Evolutionary conservation across 2,329 filamentous ascomycete genomes (phyloP), one percentile per base, ranked within the genome.

Genomic region (Trichoderma semiorbis): DNA sequence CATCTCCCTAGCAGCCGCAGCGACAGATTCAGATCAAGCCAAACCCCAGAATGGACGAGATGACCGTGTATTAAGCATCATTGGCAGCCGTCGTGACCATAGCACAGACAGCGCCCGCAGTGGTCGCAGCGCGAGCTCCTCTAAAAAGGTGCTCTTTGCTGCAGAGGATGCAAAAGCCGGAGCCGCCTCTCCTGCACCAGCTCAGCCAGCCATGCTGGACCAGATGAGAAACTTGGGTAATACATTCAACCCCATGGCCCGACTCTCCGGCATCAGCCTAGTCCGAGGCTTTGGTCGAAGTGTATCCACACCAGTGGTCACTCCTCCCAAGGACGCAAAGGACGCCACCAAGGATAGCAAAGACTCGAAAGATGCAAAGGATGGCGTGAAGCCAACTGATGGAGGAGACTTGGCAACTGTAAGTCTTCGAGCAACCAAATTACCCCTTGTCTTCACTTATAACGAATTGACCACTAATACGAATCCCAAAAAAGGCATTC

Each of bases 161-260:
- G 85, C 81, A 7, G 85, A 84, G 50, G 79, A 87, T 60, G 8
- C 74, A 30, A 80, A 79, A 58, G 21, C 64, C 12, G 32, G 73
- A 1, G 24, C 74, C 10, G 61, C 75, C 3, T 62, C 76, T 24
- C 70, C 74, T 2, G 32, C 77, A 24, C 36, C 69, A 32, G 34
- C 67, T 78, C 70, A 79, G 78, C 64, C 91, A 3, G 90, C 92
- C 34, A 81, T 90, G 14, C 88, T 97, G 2, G 93, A 97, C 74
- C 93, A 93, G 14, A 91, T 97, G 84, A 90, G 93, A 69, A 95
- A 88, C 78, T 86, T 97, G 73, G 91, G 93, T 47, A 96, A 88
- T 79, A 91, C 91, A 1, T 84, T 97, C 39, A 97, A 97, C 77
- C 94, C 94, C 3, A 91, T 97, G 79, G 93, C 90, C 58, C 89